phyloP scores from a whole-genome alignment of 2,329 filamentous ascomycete species.

The Colletotrichum scovillei region DNA sequence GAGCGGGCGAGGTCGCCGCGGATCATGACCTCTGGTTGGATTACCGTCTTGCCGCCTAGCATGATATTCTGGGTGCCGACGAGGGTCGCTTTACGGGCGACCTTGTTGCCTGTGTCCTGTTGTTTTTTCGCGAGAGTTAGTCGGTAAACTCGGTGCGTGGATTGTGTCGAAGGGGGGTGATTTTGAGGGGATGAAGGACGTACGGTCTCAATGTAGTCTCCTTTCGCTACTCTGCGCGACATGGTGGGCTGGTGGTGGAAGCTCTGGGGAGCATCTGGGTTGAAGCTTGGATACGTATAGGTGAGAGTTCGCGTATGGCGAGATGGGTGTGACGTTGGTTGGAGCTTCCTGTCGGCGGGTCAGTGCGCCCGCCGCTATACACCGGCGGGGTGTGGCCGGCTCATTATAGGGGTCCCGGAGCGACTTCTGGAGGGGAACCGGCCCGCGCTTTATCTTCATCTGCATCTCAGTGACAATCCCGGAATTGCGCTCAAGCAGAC shows the following conservation, averaged over 20 bases:
- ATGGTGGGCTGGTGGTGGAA: conserved; percentile 56
- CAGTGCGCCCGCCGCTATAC: neutral
- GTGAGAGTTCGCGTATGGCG: neutral
- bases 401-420: too few species aligned
- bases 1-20: conserved; percentile 85
- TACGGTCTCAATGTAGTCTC: conserved; percentile 98
- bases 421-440: too few species aligned
- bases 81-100: conserved; percentile 90
- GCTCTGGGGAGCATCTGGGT: neutral
- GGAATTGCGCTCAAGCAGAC: neutral
- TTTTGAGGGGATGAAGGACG: conserved; percentile 38
- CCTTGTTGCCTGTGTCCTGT: conserved; percentile 98
- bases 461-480: neutral
- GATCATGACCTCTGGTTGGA: conserved; percentile 94
- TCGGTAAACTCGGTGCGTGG: neutral
- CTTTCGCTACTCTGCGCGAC: conserved; percentile 82
- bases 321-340: conserved; percentile 18
- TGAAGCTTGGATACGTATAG: neutral
- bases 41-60: conserved; percentile 94
- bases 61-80: conserved; percentile 98
- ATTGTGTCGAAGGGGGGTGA: too few species aligned
- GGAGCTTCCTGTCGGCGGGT: neutral
- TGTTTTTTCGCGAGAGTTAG: conserved; percentile 9
- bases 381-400: too few species aligned
- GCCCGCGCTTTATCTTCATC: too few species aligned